Base-by-base conservation (phyloP, 1,284 basidiomycete genomes). In the Thecaphora thlaspeos region DNA sequence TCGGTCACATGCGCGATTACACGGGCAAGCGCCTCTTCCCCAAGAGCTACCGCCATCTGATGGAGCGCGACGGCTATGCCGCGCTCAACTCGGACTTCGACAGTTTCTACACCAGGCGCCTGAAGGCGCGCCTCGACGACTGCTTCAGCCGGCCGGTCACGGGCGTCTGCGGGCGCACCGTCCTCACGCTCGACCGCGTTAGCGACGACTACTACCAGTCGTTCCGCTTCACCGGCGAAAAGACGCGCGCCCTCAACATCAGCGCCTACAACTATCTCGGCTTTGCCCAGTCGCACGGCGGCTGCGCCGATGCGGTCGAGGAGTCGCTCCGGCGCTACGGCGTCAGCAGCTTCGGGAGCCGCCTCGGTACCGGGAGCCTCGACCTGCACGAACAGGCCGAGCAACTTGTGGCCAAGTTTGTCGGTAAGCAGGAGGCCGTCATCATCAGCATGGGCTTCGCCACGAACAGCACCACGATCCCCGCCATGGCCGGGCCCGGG, bases 201-300 rank as follows among this genome's bases (percentile, higher is more conserved):
- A 89, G 90, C 3, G 80, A 85, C 46, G 89, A 97, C 79, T 87
- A 88, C 81, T 89, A 91, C 80, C 82, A 84, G 73, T 88, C 87
- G 8, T 89, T 91, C 67, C 79, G 86, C 39, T 82, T 88, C 65
- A 88, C 89, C 1, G 94, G 92, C 59, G 85, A 84, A 38, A 93
- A 91, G 1, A 80, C 79, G 14, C 89, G 92, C 51, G 89, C 87
- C 0, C 86, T 99, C 71, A 99, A 99, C 80, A 88, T 97, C 68
- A 94, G 91, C 10, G 96, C 92, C 5, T 98, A 99, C 83, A 99
- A 99, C 81, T 99, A 99, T 78, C 90, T 99, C 70, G 94, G 95
- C 5, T 99, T 98, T 75, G 94, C 94, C 1, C 91, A 96, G 78
- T 90, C 88, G 23, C 85, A 86, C 15, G 94, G 95, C 24, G 89